Evolutionary conservation across 228 moss, liverwort and hornwort species (phyloP).

Genomic region (Sphagnum magellanicum): DNA sequence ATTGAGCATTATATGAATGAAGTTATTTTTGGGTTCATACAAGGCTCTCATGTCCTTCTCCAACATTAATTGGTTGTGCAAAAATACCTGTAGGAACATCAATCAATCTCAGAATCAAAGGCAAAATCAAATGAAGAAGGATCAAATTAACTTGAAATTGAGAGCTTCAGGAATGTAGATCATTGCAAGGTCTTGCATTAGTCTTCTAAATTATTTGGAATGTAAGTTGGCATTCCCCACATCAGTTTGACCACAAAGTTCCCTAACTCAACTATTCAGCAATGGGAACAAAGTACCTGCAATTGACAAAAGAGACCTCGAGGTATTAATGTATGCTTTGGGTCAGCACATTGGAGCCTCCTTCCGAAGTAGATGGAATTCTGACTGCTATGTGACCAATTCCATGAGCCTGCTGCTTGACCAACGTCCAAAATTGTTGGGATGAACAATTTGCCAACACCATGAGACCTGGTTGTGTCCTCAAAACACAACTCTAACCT

Average conservation of each 20-base stretch:
- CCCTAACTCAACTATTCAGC: no score
- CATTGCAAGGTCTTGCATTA: background rate
- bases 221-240: no score
- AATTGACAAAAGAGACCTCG: background rate
- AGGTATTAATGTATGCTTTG: background rate
- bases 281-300: background rate
- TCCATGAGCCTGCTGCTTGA: background rate
- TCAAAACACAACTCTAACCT: constrained; percentile 2
- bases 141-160: background rate
- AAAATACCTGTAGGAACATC: background rate
- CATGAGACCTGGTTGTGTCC: background rate
- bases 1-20: background rate
- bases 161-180: background rate
- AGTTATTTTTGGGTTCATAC: background rate
- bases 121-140: background rate
- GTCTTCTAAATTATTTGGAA: background rate
- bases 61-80: background rate
- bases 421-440: background rate
- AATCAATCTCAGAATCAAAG: background rate
- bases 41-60: no score
- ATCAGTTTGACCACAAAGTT: no score
- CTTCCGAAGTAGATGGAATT: background rate
- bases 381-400: background rate
- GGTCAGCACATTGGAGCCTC: background rate
- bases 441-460: background rate